Base-by-base conservation (phyloP, 2,329 filamentous ascomycete species). In the Colletotrichum sidae region DNA sequence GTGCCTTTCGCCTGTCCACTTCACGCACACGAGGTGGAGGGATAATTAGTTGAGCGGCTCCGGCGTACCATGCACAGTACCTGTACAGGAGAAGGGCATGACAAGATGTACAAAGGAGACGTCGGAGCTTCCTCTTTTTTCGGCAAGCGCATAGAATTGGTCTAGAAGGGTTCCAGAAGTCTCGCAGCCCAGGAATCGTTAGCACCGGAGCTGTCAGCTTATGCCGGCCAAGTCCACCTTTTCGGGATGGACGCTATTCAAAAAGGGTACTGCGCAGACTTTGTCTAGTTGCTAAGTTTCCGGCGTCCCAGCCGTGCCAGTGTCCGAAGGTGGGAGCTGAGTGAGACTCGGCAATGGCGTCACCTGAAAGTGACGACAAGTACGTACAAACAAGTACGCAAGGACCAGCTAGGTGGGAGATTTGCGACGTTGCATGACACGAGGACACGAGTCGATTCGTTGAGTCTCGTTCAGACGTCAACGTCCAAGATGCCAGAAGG, bases 71-170 rank as follows among this genome's bases (percentile, higher is more conserved):
- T 25, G 25, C 25, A 25, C 44, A 46, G 11, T 15, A 11, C n/a
- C 44, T 33, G 17, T 25, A 3, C 15, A 46, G 44, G 9, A 3
- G 13, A 10, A 46, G 44, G 25, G 2, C 17, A 4, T n/a, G 25
- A 17, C 44, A 6, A 17, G n/a, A 10, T 46, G 44, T 25, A n/a
- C 12, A 17, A 44, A 39, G 35, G 11, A 25, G 34, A 34, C 51
- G 62, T 46, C 33, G 39, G 41, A 53, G 47, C 12, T 62, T 25
- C 62, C 41, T 25, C 58, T 56, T 65, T 25, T 4, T 25, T 42
- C n/a, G 62, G 62, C 62, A 65, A 65, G 58, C 42, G 47, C 25
- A 45, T 62, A 17, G 58, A 65, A 65, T 12, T 25, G 11, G 47
- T 38, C 52, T 51, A 53, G 62, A 65, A 65, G 46, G 13, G 7